A percentile compares a stretch with the other conserved stretches of the same genome.
Evolutionary conservation across 768 basidiomycete genomes (phyloP).

Genomic region (Kondoa malvinella): DNA sequence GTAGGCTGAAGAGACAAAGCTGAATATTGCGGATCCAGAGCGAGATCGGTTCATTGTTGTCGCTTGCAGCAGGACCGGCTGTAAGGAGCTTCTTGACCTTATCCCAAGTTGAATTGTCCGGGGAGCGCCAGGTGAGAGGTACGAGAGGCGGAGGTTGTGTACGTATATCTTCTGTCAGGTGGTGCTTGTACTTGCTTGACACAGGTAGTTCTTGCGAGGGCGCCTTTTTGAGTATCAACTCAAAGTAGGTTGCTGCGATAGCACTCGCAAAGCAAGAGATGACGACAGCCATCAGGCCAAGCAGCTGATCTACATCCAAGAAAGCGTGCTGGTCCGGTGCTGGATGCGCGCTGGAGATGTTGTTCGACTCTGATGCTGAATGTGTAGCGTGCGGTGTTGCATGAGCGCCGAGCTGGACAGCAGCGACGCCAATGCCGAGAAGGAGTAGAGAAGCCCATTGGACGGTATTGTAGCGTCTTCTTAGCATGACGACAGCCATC

Average conservation of each 20-base stretch:
- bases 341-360: no score
- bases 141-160: no score
- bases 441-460: slow-evolving; percentile 60
- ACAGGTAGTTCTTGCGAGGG: not conserved
- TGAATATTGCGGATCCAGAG: slow-evolving; percentile 95
- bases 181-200: no score
- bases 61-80: not conserved
- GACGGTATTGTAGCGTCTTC: slow-evolving; percentile 34
- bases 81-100: no score
- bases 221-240: slow-evolving; percentile 63
- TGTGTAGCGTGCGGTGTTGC: no score
- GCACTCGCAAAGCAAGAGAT: slow-evolving; percentile 88
- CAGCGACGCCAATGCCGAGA: slow-evolving; percentile 33
- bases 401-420: slow-evolving; percentile 47
- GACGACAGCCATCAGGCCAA: slow-evolving; percentile 72
- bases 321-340: not conserved
- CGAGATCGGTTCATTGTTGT: slow-evolving; percentile 54
- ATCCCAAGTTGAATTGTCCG: no score
- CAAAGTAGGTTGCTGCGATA: slow-evolving; percentile 88
- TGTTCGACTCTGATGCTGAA: not conserved
- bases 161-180: no score
- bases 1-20: slow-evolving; percentile 78
- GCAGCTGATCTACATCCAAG: slow-evolving; percentile 51
- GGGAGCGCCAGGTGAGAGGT: no score
- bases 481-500: slow-evolving; percentile 77